Conservation (phyloP, 2,329 filamentous ascomycete species). For the Fusarium lateritium region DNA sequence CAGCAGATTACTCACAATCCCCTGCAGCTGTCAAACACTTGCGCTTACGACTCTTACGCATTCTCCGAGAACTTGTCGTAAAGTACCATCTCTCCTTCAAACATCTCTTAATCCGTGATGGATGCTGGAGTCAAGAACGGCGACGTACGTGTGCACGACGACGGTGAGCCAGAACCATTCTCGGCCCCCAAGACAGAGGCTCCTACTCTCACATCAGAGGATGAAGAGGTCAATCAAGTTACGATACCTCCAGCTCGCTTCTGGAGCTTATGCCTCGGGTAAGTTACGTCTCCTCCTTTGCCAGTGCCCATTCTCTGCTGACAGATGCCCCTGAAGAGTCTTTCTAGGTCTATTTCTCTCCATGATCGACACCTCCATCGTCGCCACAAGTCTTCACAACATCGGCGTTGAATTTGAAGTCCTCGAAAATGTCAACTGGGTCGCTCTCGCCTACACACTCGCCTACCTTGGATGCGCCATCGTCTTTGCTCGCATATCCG, state of each 20-base stretch:
- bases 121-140: constrained; percentile 10
- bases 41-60: neutral
- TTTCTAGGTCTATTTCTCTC: constrained; percentile 70
- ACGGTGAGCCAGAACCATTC: neutral
- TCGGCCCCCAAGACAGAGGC: neutral
- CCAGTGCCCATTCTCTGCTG: neutral
- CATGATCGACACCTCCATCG: constrained; percentile 72
- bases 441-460: constrained; percentile 69
- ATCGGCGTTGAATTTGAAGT: constrained; percentile 67
- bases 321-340: constrained; percentile 54
- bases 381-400: constrained; percentile 70
- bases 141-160: neutral
- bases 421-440: constrained; percentile 65
- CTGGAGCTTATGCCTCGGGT: constrained; percentile 55
- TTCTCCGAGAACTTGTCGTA: neutral
- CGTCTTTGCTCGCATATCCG: constrained; percentile 68
- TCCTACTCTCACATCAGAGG: neutral
- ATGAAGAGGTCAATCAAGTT: constrained; percentile 19
- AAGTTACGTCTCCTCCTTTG: constrained; percentile 2
- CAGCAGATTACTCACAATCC: neutral
- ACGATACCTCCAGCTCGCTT: constrained; percentile 52
- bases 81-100: neutral
- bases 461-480: constrained; percentile 71
- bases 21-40: neutral
- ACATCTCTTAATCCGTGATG: neutral